Evolutionary conservation across 495 filamentous ascomycete species (phyloP).

Genomic region (Melanomma pulvis-pyrius): DNA sequence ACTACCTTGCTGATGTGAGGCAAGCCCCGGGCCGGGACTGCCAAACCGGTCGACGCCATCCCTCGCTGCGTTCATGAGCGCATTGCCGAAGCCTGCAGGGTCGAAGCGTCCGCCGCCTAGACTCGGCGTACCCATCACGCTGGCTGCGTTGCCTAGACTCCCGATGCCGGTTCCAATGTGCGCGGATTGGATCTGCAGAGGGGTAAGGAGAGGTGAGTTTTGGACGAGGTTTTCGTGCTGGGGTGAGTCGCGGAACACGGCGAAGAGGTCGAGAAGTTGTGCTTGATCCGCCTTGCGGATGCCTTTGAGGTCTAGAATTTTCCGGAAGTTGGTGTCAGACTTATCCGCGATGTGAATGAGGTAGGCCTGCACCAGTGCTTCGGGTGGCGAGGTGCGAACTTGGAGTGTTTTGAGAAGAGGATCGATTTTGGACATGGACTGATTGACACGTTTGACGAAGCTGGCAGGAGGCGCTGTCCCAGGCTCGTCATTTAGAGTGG

Average conservation of each 20-base stretch:
- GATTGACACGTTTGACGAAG: conserved; percentile 87
- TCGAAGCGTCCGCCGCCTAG: conserved; percentile 66
- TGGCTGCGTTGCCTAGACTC: conserved; percentile 49
- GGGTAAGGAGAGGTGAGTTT: conserved; percentile 63
- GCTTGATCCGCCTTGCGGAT: conserved; percentile 69
- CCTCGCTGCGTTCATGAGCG: conserved; percentile 78
- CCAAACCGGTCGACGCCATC: conserved; percentile 90
- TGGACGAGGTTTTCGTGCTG: conserved; percentile 59
- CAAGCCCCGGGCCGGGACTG: conserved; percentile 56
- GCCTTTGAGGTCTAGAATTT: conserved; percentile 91
- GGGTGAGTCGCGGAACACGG: conserved; percentile 70
- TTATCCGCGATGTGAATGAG: conserved; percentile 90
- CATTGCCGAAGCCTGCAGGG: conserved; percentile 68
- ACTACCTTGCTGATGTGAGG: no score
- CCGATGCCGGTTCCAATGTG: conserved; percentile 46
- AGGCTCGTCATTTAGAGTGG: conserved; percentile 57
- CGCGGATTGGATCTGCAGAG: conserved; percentile 52
- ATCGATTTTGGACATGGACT: conserved; percentile 83
- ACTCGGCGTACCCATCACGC: conserved; percentile 39
- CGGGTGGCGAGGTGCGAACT: conserved; percentile 85
- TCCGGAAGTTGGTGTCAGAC: conserved; percentile 92
- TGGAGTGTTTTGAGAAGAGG: conserved; percentile 94
- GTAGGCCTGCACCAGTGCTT: conserved; percentile 95
- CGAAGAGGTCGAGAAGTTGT: conserved; percentile 84
- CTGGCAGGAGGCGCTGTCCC: conserved; percentile 43